Percentiles rank a stretch among this genome's conserved stretches.
Conservation (phyloP, 371 early-diverging fungal species). For the Mortierella sp. region DNA sequence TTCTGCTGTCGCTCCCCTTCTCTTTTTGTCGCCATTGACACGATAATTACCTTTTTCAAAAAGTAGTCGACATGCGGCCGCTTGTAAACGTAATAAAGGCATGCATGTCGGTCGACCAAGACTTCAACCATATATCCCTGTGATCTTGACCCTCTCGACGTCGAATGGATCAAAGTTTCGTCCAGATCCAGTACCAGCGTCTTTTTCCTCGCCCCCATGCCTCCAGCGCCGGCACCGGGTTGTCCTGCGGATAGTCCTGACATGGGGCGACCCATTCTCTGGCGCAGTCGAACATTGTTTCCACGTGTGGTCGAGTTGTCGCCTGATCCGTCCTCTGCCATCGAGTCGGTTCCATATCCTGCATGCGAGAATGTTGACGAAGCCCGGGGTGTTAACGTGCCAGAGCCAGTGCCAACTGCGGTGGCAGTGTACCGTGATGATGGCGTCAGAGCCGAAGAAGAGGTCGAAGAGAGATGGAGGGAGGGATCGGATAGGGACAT, state of each 20-base stretch:
- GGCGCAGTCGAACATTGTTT: conserved; percentile 30
- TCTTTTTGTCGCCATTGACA: background rate
- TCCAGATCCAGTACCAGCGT: conserved; percentile 97
- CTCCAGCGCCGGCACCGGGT: conserved; percentile 27
- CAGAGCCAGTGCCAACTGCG: background rate
- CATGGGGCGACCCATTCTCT: conserved; percentile 42
- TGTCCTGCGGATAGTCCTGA: conserved; percentile 29
- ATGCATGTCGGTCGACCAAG: conserved; percentile 87
- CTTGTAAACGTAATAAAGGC: conserved; percentile 96
- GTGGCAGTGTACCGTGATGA: conserved; percentile 2
- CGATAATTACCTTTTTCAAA: conserved; percentile 79
- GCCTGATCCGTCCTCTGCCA: conserved; percentile 53
- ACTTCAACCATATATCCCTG: conserved; percentile 92
- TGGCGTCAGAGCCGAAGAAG: conserved; percentile 4
- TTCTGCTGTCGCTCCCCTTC: too few relatives aligned
- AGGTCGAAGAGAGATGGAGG: conserved; percentile 2
- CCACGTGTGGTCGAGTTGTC: conserved; percentile 38
- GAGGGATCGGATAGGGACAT: background rate
- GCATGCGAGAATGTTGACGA: conserved; percentile 8
- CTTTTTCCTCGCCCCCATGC: conserved; percentile 64
- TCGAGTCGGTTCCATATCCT: conserved; percentile 54
- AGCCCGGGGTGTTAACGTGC: background rate
- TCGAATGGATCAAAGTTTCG: conserved; percentile 97
- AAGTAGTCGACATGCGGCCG: conserved; percentile 97
- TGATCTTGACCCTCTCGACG: conserved; percentile 74